Base-by-base conservation (phyloP, 352 stramenopile genomes). In the Globisporangium perplexum region DNA sequence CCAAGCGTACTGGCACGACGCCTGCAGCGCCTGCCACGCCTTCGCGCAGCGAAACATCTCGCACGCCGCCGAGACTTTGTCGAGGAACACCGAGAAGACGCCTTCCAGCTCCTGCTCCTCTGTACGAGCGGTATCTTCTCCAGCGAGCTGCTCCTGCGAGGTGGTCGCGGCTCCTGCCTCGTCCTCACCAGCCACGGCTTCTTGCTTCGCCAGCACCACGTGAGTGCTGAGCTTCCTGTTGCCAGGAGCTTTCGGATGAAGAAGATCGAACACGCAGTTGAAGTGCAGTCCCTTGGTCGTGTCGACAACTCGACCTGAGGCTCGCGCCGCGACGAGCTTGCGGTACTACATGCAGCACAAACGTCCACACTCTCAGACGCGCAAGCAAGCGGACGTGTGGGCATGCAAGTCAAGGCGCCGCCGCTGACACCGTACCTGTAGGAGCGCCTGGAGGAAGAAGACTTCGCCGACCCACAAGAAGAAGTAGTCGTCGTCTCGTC, bases 401-500 rank as follows among this genome's bases (percentile, higher is more conserved):
- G n/a, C n/a, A n/a, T n/a, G n/a, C 23, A 44, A 1, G 12, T 17
- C 35, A 7, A 26, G 20, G 5, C 12, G 15, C 12, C 10, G 42
- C 26, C 2, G 14, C 43, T 22, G 10, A 7, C 2, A 8, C 54
- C 72, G 24, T 57, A 83, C 75, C 71, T 73, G 50, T 22, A 84
- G 43, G 17, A 75, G 51, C 0, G 71, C 66, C 53, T 88, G 65
- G 30, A 89, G 48, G 44, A 90, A 81, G 47, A 77, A 78, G 0
- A 88, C 39, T 47, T 91, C 81, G 17, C 72, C 81, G 46, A 66
- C 77, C 81, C 81, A 89, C 0, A 68, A 59, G 55, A 71, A 85
- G 39, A 87, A 43, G 22, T 74, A 77, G 2, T 77, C 47, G 17
- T 91, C 76, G 35, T 91, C 47, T 78, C 47, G 11, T 88, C 76